Percentiles rank a stretch among this genome's conserved stretches.
phyloP scores from a whole-genome alignment of 768 basidiomycete species.

The Serendipita sp. region DNA sequence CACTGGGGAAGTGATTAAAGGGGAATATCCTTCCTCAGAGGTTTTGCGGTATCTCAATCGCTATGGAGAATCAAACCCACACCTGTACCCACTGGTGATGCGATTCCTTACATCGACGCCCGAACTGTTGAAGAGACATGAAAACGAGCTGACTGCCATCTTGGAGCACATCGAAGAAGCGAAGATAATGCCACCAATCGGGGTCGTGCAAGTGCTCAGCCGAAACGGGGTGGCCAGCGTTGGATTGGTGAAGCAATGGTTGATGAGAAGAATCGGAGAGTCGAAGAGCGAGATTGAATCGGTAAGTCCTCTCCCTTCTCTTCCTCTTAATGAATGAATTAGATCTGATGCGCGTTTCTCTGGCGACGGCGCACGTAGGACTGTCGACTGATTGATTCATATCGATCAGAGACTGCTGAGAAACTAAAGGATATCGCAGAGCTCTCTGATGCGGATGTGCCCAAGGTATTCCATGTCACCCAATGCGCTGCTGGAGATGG shows the following conservation, averaged over 20 bases:
- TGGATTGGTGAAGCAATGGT: slow-evolving; percentile 83
- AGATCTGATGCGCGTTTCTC: not conserved
- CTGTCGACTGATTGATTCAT: slow-evolving; percentile 71
- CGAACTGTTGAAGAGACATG: slow-evolving; percentile 54
- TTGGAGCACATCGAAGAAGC: slow-evolving; percentile 67
- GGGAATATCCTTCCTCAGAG: slow-evolving; percentile 27
- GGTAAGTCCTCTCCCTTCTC: slow-evolving; percentile 47
- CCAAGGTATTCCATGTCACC: slow-evolving; percentile 87
- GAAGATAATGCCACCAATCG: slow-evolving; percentile 75
- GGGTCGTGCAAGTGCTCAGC: slow-evolving; percentile 75
- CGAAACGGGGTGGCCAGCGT: slow-evolving; percentile 83
- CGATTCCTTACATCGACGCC: slow-evolving; percentile 77
- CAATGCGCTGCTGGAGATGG: slow-evolving; percentile 81
- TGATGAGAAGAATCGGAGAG: slow-evolving; percentile 61
- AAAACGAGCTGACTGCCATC: slow-evolving; percentile 51
- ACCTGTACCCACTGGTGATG: slow-evolving; percentile 76
- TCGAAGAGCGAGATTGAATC: slow-evolving; percentile 63
- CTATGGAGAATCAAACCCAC: slow-evolving; percentile 57
- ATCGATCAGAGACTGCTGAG: slow-evolving; percentile 64
- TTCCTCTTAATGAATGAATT: slow-evolving; percentile 5
- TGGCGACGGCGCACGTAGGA: slow-evolving; percentile 37
- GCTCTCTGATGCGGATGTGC: slow-evolving; percentile 59
- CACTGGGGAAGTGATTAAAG: slow-evolving; percentile 22
- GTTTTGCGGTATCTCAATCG: slow-evolving; percentile 58
- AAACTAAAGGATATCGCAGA: slow-evolving; percentile 73